Evolutionary conservation across 257 asterid species (phyloP).

Genomic region (Salvia hispanica): DNA sequence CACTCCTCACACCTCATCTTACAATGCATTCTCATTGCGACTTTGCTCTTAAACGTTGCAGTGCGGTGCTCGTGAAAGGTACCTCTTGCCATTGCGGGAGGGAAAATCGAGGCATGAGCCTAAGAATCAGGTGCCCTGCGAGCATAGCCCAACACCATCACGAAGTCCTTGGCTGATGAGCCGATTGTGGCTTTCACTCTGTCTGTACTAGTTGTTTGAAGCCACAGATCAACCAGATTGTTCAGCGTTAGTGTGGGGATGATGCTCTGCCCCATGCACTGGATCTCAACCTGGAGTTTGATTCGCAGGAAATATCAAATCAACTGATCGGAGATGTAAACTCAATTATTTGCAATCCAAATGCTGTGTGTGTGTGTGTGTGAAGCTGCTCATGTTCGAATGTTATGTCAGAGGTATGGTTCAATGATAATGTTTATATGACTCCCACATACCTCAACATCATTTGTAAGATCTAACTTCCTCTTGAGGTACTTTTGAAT

Average conservation of each 20-base stretch:
- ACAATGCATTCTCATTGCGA: slow-evolving; percentile 19
- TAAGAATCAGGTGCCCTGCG: slow-evolving; percentile 45
- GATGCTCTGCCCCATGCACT: slow-evolving; percentile 61
- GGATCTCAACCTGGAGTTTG: slow-evolving; percentile 56
- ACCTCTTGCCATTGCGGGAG: not conserved
- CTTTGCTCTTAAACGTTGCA: not conserved
- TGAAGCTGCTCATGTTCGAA: too few relatives aligned
- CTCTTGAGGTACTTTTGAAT: slow-evolving; percentile 56
- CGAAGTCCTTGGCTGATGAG: slow-evolving; percentile 66
- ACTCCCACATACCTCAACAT: too few relatives aligned
- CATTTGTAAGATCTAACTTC: slow-evolving; percentile 52
- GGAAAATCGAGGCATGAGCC: slow-evolving; percentile 6
- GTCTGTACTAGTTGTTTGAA: slow-evolving; percentile 48
- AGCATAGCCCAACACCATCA: slow-evolving; percentile 65
- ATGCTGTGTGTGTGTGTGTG: not conserved
- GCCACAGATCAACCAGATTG: slow-evolving; percentile 56
- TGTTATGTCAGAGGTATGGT: too few relatives aligned
- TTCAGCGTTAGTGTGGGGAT: slow-evolving; percentile 49
- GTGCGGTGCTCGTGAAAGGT: not conserved
- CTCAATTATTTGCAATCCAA: not conserved
- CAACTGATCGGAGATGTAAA: slow-evolving; percentile 3
- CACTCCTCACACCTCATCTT: slow-evolving; percentile 15
- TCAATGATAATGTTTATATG: too few relatives aligned
- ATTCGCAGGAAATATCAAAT: slow-evolving; percentile 6
- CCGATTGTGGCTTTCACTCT: slow-evolving; percentile 52